A percentile compares a stretch with the other conserved stretches of the same genome.
These are phyloP conservation scores for Ophioceras dolichostomum DNA, from an alignment of 2,329 filamentous ascomycete species.

Conservation along the genomic window DNA sequence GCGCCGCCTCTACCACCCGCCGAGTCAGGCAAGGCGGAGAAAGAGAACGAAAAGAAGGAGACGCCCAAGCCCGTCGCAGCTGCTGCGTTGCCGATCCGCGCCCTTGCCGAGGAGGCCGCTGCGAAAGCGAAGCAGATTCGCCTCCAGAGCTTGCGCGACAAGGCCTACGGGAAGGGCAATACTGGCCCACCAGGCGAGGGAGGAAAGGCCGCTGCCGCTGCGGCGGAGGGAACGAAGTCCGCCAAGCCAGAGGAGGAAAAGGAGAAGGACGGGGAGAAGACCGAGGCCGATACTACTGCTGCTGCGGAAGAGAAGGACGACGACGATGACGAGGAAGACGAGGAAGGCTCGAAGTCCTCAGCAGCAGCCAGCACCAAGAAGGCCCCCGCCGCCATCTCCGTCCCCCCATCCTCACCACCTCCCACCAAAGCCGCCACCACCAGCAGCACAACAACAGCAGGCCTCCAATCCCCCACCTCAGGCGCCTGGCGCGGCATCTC, in stretches of 20 bases:
- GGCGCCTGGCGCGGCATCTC: slow-evolving; percentile 23
- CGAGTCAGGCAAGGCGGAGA: slow-evolving; percentile 6
- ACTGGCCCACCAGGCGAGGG: slow-evolving; percentile 4
- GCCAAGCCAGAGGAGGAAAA: slow-evolving; percentile 3
- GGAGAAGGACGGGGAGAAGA: slow-evolving; percentile 5
- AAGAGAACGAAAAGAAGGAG: too few species aligned
- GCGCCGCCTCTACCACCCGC: slow-evolving; percentile 10
- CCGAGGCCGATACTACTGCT: too few species aligned
- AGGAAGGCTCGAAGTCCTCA: too few species aligned
- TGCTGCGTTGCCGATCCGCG: slow-evolving; percentile 31
- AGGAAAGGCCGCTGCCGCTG: slow-evolving; percentile 3
- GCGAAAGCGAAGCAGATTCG: slow-evolving; percentile 49
- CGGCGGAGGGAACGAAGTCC: slow-evolving; percentile 5
- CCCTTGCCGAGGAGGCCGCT: slow-evolving; percentile 53
- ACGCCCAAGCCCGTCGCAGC: slow-evolving; percentile 8
- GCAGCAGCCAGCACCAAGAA: slow-evolving; percentile 2
- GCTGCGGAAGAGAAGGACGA: slow-evolving; percentile 6
- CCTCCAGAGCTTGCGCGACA: slow-evolving; percentile 39
- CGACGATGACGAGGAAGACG: slow-evolving; percentile 4
- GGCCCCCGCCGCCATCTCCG: slow-evolving; percentile 4
- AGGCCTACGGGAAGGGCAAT: slow-evolving; percentile 35
- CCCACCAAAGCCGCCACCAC: not conserved
- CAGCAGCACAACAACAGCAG: slow-evolving; percentile 14
- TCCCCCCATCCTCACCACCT: not conserved
- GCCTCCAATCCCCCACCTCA: slow-evolving; percentile 32